A percentile compares a stretch with the other conserved stretches of the same genome.
Conservation (phyloP, 768 basidiomycete species). For the Lepiota venenata region DNA sequence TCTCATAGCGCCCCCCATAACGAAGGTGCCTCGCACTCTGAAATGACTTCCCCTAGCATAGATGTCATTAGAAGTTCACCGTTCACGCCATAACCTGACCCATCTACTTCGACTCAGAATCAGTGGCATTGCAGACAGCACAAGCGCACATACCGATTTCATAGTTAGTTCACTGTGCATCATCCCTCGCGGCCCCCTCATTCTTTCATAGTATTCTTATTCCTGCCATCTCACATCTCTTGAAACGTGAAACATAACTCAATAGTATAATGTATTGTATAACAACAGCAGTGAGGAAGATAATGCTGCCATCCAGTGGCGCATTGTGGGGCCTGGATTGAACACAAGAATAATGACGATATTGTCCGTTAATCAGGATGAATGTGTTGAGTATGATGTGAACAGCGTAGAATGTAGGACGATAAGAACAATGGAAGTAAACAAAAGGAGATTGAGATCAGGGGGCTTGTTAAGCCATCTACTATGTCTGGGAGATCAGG, state of each 20-base stretch:
- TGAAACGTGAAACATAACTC: background rate
- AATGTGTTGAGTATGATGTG: constrained; percentile 2
- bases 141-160: background rate
- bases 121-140: background rate
- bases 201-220: background rate
- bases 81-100: background rate
- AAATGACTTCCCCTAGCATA: background rate
- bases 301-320: background rate
- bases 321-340: background rate
- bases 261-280: background rate
- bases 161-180: background rate
- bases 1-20: constrained; percentile 6
- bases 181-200: background rate
- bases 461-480: background rate
- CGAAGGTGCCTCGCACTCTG: background rate
- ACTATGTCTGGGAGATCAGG: constrained; percentile 28
- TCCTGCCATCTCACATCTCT: background rate
- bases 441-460: background rate
- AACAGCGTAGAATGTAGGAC: background rate
- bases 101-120: background rate
- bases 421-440: background rate
- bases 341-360: background rate
- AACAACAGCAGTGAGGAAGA: background rate
- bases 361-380: constrained; percentile 1
- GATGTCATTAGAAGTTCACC: background rate